Conservation (phyloP, 148 eudicot species). For the Camellia lanceoleosa region DNA sequence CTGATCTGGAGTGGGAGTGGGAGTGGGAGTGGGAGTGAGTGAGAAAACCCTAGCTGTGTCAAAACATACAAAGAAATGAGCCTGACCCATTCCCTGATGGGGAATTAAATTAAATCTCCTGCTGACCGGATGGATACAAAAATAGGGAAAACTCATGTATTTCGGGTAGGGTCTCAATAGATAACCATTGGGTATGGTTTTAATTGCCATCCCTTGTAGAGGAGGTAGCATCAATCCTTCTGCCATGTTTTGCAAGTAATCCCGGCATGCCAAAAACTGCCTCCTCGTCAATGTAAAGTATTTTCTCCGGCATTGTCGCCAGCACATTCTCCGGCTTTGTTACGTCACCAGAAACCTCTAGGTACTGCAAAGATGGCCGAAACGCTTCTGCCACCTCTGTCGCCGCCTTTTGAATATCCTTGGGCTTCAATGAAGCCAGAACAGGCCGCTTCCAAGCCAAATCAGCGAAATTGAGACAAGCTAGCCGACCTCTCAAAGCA, state of each 20-base stretch:
- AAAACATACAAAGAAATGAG: too few relatives aligned
- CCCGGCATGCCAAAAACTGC: constrained; percentile 47
- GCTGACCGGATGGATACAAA: too few relatives aligned
- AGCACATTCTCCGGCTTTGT: neutral
- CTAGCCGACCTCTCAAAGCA: neutral
- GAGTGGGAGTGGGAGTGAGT: too few relatives aligned
- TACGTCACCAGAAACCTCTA: neutral
- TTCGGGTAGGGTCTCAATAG: too few relatives aligned
- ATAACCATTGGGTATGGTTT: too few relatives aligned
- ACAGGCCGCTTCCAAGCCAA: constrained; percentile 44
- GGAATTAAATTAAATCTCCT: too few relatives aligned
- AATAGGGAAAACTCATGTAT: too few relatives aligned
- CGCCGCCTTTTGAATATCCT: constrained; percentile 51
- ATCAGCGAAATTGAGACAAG: constrained; percentile 51
- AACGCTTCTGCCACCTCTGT: constrained; percentile 42
- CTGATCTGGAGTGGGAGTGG: too few relatives aligned
- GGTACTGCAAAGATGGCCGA: constrained; percentile 2
- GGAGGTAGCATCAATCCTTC: constrained; percentile 56
- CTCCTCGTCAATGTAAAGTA: constrained; percentile 44
- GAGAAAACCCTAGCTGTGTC: too few relatives aligned
- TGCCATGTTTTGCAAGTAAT: constrained; percentile 53
- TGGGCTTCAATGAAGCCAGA: constrained; percentile 23
- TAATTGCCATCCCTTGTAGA: too few relatives aligned
- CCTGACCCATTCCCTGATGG: too few relatives aligned
- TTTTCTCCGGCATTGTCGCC: neutral